Evolutionary conservation across 1,139 yeast genomes (phyloP), one percentile per base, ranked within the genome.

Genomic region (Hansenula sp.): DNA sequence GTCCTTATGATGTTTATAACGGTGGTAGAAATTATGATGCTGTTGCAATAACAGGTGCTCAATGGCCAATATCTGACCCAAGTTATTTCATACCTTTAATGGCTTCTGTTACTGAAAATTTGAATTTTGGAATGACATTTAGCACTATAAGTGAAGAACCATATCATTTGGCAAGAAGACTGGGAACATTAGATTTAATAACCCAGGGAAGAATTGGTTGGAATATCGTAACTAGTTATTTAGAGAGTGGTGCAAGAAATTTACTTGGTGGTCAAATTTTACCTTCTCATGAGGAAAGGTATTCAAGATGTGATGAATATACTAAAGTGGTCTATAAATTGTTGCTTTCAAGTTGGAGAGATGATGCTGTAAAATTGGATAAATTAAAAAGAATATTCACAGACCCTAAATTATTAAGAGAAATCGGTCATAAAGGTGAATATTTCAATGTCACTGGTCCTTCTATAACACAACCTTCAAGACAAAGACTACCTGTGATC

Each of bases 371-470:
- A 31, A 61, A 59, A 35, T 44, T 57, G 32, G 63, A 65, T 42
- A 53, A 49, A 31, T 50, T 59, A 35, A 53, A 48, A 28, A 67
- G 69, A 4, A 50, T 67, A 3, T 68, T 59, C 44, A 55, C 70
- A 6, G 69, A 68, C 35, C 70, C 70, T 1, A 59, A 60, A 9
- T 59, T 61, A 40, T 56, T 68, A 30, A 62, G 72, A 51, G 61
- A 63, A 42, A 67, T 67, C 33, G 57, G 67, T 42, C 66, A 62
- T 44, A 59, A 59, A 35, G 73, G 73, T 3, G 61, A 65, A 42
- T 59, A 58, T 50, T 69, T 62, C 48, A 63, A 52, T 8, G 72
- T 69, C 12, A 70, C 71, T 2, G 74, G 73, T 0, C 72, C 72
- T 6, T 55, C 50, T 38, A 63, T 68, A 30, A 59, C 68, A 10